phyloP scores from a whole-genome alignment of 306 rosid genomes.

The Vachellia collinsii region DNA sequence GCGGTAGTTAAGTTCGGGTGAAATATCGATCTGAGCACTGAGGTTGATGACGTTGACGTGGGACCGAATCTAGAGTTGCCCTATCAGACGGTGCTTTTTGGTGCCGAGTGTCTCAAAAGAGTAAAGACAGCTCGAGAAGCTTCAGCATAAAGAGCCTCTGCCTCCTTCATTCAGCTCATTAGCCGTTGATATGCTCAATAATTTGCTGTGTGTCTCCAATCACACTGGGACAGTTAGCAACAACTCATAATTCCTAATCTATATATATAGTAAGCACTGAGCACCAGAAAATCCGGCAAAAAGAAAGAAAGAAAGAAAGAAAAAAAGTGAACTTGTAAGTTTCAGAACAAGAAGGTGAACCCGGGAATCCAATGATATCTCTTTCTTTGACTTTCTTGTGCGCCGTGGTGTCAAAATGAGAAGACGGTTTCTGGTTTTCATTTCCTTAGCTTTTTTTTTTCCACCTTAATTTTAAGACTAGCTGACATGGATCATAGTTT shows the following conservation, averaged over 20 bases:
- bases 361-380: too few species aligned
- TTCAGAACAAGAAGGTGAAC: too few species aligned
- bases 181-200: neutral
- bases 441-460: too few species aligned
- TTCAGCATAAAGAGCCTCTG: neutral
- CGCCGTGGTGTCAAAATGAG: too few species aligned
- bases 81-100: neutral
- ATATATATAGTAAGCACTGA: too few species aligned
- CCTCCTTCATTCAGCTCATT: neutral
- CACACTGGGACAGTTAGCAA: neutral
- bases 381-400: too few species aligned
- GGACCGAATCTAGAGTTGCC: neutral
- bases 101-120: neutral
- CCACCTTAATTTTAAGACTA: too few species aligned
- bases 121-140: slow-evolving; percentile 2
- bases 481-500: too few species aligned
- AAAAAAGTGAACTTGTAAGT: too few species aligned
- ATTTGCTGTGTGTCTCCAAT: neutral
- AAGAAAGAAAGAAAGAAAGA: too few species aligned
- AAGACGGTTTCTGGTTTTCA: too few species aligned
- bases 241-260: neutral
- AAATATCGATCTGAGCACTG: slow-evolving; percentile 33
- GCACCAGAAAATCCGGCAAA: too few species aligned
- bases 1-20: slow-evolving; percentile 24
- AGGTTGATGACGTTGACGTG: slow-evolving; percentile 42